phyloP scores from a whole-genome alignment of 352 stramenopile genomes.

The Globisporangium irregulare region DNA sequence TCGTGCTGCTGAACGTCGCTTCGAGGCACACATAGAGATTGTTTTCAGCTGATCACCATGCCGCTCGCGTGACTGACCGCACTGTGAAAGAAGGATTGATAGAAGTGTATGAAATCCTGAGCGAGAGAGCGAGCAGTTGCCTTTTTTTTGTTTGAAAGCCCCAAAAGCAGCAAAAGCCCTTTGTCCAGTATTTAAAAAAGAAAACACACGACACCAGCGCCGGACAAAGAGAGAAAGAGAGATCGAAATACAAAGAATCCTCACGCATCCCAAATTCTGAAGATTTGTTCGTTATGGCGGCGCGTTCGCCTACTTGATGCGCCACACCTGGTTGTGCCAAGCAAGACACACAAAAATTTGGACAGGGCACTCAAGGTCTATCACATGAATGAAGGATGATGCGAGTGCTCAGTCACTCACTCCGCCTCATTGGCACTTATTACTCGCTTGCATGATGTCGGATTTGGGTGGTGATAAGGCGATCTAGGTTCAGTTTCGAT shows the following conservation, averaged over 20 bases:
- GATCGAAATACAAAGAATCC: background rate
- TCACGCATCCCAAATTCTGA: background rate
- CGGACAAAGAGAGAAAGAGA: background rate
- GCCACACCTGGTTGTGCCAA: background rate
- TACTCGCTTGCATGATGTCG: background rate
- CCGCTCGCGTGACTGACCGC: background rate
- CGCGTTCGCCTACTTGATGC: background rate
- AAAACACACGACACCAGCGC: background rate
- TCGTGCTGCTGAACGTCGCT: constrained; percentile 66
- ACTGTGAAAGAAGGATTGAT: background rate
- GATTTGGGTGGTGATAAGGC: background rate
- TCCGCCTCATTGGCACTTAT: background rate
- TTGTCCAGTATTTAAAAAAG: background rate
- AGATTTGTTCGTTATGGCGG: too few species aligned
- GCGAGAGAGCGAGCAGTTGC: background rate
- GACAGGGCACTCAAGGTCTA: background rate
- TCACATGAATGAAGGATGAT: background rate
- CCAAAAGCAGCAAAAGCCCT: background rate
- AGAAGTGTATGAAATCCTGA: background rate
- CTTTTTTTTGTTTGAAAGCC: constrained; percentile 1
- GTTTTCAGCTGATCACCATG: constrained; percentile 1
- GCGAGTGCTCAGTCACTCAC: background rate
- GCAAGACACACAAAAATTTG: background rate
- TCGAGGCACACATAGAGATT: constrained; percentile 19
- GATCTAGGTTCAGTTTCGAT: background rate